phyloP scores from a whole-genome alignment of 139 green algal genomes.

The Coelastrella sp. region DNA sequence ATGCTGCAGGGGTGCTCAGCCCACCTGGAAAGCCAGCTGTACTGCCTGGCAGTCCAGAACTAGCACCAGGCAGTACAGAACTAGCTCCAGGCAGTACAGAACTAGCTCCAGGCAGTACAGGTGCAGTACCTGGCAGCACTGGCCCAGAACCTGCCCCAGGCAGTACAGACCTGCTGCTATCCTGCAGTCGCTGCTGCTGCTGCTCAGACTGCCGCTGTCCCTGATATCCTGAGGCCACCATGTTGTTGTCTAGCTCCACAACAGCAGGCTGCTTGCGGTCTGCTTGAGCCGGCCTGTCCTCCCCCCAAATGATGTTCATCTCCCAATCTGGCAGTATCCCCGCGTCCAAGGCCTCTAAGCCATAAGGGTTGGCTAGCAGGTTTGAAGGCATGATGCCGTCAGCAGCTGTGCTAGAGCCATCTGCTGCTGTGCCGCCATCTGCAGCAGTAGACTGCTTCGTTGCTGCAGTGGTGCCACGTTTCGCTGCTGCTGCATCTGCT shows the following conservation, averaged over 20 bases:
- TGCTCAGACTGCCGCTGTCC: neutral
- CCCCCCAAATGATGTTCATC: conserved; percentile 1
- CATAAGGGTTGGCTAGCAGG: conserved; percentile 17
- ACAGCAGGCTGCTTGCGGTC: neutral
- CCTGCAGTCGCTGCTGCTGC: neutral
- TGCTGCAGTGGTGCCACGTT: neutral
- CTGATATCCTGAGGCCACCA: neutral
- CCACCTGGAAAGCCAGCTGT: neutral
- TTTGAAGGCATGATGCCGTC: neutral
- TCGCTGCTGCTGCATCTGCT: neutral
- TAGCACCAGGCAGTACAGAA: conserved; percentile 29
- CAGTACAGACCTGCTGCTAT: neutral
- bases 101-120: conserved; percentile 14
- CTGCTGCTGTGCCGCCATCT: neutral
- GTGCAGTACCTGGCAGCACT: neutral
- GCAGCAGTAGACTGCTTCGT: neutral
- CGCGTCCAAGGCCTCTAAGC: conserved; percentile 18
- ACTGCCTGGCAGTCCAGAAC: conserved; percentile 19
- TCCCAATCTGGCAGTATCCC: conserved; percentile 39
- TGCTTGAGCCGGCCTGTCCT: neutral
- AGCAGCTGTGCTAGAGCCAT: neutral
- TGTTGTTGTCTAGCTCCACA: neutral
- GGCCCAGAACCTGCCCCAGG: neutral
- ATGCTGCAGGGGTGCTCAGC: neutral
- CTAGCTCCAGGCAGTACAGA: conserved; percentile 32